phyloP scores from a whole-genome alignment of 805 yeast genomes.

The Dipodascopsis tothii region DNA sequence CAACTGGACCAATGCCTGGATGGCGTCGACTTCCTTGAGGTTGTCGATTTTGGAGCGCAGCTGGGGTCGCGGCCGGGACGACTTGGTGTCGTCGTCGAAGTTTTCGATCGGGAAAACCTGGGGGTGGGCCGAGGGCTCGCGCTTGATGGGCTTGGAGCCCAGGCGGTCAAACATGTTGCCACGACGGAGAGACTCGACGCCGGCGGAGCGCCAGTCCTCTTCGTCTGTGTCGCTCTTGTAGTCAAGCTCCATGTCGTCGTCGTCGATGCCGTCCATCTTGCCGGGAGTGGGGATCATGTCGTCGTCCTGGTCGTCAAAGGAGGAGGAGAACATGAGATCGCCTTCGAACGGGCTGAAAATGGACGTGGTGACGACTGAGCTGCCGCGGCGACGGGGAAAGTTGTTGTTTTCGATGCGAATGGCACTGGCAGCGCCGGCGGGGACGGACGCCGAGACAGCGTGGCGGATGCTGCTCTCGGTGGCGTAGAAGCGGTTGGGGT shows the following conservation, averaged over 20 bases:
- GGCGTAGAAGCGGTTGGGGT: background rate
- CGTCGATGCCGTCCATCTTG: conserved; percentile 9
- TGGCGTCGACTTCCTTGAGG: conserved; percentile 21
- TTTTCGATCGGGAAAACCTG: conserved; percentile 5
- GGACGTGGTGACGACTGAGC: conserved; percentile 20
- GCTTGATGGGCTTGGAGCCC: conserved; percentile 4
- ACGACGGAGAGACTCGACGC: conserved; percentile 58
- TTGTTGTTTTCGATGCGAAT: background rate
- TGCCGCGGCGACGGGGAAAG: conserved; percentile 14
- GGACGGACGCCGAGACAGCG: conserved; percentile 9
- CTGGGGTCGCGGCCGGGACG: conserved; percentile 12
- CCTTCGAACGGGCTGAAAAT: conserved; percentile 20
- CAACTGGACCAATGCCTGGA: conserved; percentile 22
- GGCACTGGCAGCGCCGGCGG: no score
- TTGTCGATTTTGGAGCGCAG: background rate
- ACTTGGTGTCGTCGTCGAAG: conserved; percentile 3
- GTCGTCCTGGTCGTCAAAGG: conserved; percentile 12
- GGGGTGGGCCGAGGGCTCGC: conserved; percentile 12
- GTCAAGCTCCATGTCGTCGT: conserved; percentile 6
- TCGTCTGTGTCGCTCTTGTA: conserved; percentile 71
- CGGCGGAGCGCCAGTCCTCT: conserved; percentile 92
- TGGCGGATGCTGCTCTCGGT: background rate
- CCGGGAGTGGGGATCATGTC: background rate
- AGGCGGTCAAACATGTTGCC: conserved; percentile 11
- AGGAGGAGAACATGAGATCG: conserved; percentile 20